Evolutionary conservation across 768 basidiomycete genomes (phyloP).

Genomic region (Tremella fuciformis): DNA sequence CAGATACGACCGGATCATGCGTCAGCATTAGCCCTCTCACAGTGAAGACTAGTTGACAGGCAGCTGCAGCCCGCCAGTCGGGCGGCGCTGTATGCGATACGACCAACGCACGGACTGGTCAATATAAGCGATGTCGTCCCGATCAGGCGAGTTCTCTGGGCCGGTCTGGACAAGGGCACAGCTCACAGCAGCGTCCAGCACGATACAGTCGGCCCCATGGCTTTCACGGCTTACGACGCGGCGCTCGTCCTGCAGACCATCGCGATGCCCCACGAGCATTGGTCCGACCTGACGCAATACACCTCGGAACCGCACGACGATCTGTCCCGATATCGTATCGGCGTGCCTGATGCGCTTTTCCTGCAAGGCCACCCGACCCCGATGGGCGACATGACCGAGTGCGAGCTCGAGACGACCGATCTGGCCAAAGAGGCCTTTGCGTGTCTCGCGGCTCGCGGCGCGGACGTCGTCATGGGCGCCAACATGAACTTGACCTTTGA

Average conservation of each 20-base stretch:
- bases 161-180: constrained; percentile 5
- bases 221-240: constrained; percentile 6
- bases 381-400: background rate
- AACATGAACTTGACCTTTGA: background rate
- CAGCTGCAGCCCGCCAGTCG: background rate
- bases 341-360: background rate
- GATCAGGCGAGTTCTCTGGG: constrained; percentile 15
- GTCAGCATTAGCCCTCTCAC: background rate
- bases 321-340: background rate
- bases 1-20: constrained; percentile 18
- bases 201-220: constrained; percentile 6
- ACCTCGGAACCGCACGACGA: constrained; percentile 2
- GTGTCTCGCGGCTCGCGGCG: background rate
- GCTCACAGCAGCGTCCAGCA: background rate
- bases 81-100: constrained; percentile 27
- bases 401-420: background rate
- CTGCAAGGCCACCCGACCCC: background rate
- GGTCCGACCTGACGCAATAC: constrained; percentile 7
- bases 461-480: background rate
- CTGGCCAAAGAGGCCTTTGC: background rate
- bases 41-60: background rate
- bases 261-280: background rate
- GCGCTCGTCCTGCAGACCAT: constrained; percentile 2
- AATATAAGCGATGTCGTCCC: constrained; percentile 13
- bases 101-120: constrained; percentile 31